Conservation (phyloP, 345 rosid species). For the Cardiospermum halicacabum region DNA sequence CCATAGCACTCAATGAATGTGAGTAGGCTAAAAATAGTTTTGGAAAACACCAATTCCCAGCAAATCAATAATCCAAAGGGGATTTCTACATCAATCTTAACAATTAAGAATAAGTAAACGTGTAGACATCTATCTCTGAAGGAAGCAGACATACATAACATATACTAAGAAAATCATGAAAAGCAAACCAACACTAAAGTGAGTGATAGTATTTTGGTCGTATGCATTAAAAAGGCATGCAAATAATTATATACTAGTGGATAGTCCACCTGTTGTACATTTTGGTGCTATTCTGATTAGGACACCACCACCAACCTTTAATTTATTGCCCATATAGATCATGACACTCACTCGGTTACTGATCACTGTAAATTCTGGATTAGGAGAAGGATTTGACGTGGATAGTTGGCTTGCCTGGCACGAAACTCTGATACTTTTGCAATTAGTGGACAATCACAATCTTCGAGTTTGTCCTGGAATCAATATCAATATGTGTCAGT, state of each 20-base stretch:
- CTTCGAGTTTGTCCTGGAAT: constrained; percentile 2
- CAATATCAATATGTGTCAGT: too few species aligned
- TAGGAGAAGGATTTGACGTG: not conserved
- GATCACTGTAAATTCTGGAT: too few species aligned
- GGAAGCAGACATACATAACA: constrained; percentile 7
- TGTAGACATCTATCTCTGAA: not conserved
- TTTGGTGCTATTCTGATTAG: constrained; percentile 37
- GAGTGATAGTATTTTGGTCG: constrained; percentile 19
- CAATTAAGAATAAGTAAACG: too few species aligned
- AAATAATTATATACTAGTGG: constrained; percentile 18
- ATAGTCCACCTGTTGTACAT: constrained; percentile 20
- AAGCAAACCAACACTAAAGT: not conserved
- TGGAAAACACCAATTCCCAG: not conserved
- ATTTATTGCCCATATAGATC: too few species aligned
- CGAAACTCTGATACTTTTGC: not conserved
- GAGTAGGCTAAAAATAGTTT: too few species aligned
- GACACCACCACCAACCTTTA: not conserved
- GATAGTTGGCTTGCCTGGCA: constrained; percentile 14
- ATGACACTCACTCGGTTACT: too few species aligned
- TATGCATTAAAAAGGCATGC: constrained; percentile 3
- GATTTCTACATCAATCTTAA: constrained; percentile 9
- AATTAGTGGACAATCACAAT: constrained; percentile 34
- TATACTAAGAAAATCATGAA: constrained; percentile 8
- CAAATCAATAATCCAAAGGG: constrained; percentile 15
- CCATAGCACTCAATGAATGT: too few species aligned